Evolutionary conservation across 2,329 filamentous ascomycete species (phyloP), one percentile per base, ranked within the genome.

Genomic region (Fusarium sp.): DNA sequence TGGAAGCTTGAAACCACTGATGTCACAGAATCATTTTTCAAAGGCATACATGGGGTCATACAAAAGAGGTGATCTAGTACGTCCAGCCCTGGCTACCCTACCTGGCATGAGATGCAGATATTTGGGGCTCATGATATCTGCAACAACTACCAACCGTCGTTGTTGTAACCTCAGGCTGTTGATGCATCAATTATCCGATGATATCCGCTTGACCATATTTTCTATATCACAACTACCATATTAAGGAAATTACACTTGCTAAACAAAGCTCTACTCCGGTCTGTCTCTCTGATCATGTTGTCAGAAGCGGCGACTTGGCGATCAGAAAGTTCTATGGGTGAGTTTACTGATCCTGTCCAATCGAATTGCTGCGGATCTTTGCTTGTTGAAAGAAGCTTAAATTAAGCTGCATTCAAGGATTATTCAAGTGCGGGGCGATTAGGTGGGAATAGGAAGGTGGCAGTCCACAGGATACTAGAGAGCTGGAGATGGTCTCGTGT

Each of bases 371-470:
- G 55, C 24, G 26, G 39, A 54, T 60, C 36, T 36, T 58, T 56
- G 41, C 58, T 33, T 44, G 30, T 53, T 22, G 56, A 58, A 72
- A 74, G 64, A 74, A 74, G 71, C 71, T 74, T 74, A 74, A 74
- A 74, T 74, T 74, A 74, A 74, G 68, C 59, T 72, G 55, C 42
- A 26, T 31, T 28, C 35, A 57, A 61, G 58, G 56, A 69, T 56
- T 41, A n/a, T 72, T 69, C 56, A 69, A 67, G 63, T 64, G 67
- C 35, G 51, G 35, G 51, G 39, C 26, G 30, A 24, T 63, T 69
- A 72, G 50, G 72, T 60, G 55, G 48, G 42, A 76, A 64, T 56
- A 75, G 73, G 75, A 77, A 77, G 75, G 75, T 77, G 66, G 30
- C 30, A 62, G 61, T 61, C 61, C 45, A 35, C 51, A 55, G 39